These are phyloP conservation scores for Hypoxylon subgilvum DNA, from an alignment of 495 filamentous ascomycete species.

Conservation along the genomic window DNA sequence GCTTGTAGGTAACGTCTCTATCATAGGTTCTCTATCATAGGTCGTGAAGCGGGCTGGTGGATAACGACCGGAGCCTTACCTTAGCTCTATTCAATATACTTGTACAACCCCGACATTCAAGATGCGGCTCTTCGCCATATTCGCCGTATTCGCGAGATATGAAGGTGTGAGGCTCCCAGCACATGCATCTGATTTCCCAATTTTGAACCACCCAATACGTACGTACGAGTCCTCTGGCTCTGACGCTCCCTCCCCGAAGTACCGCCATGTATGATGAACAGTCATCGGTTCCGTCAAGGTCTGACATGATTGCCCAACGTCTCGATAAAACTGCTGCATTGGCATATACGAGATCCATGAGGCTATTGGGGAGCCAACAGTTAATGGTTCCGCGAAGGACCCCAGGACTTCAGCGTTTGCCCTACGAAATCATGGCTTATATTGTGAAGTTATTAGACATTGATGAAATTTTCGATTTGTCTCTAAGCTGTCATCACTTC, in stretches of 20 bases:
- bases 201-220: background rate
- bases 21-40: too few species aligned
- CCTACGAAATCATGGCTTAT: conserved; percentile 69
- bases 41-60: too few species aligned
- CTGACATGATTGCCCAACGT: background rate
- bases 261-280: conserved; percentile 4
- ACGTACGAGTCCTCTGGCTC: background rate
- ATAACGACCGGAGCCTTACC: too few species aligned
- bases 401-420: conserved; percentile 47
- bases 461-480: conserved; percentile 57
- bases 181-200: conserved; percentile 3
- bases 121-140: too few species aligned
- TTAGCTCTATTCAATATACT: too few species aligned
- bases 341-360: conserved; percentile 7
- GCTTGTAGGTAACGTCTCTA: too few species aligned
- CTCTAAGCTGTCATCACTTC: conserved; percentile 59
- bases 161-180: background rate
- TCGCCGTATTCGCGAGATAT: too few species aligned
- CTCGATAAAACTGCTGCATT: background rate
- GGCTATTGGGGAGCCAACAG: conserved; percentile 1
- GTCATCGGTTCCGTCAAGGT: background rate
- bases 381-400: conserved; percentile 14
- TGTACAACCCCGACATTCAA: too few species aligned
- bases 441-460: conserved; percentile 62
- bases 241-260: background rate